Percentiles rank a stretch among this genome's conserved stretches.
Evolutionary conservation across 306 rosid species (phyloP).

Genomic region (Sechiopsis laciniata): DNA sequence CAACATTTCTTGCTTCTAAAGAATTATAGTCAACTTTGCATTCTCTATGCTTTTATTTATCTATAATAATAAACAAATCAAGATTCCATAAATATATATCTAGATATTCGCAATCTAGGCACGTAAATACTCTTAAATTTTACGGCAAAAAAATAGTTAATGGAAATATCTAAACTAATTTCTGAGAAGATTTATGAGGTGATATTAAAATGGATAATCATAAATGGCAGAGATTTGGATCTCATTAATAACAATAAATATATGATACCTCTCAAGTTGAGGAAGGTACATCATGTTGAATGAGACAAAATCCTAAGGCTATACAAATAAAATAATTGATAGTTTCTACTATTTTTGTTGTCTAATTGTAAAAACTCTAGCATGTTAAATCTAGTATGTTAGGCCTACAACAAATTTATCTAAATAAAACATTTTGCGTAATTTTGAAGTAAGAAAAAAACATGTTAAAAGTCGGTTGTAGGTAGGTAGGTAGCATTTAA

Average conservation of each 20-base stretch:
- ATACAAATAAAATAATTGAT: no score
- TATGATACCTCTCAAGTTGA: no score
- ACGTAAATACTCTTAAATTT: neutral
- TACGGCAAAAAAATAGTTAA: neutral
- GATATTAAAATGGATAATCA: neutral
- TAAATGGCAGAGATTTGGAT: neutral
- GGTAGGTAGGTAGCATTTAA: no score
- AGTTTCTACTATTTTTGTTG: no score
- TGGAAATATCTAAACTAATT: neutral
- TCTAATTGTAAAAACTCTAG: no score
- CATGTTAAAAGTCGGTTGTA: no score
- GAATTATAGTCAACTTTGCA: neutral
- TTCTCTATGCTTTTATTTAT: neutral
- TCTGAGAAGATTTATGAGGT: neutral
- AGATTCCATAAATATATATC: neutral
- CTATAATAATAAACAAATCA: neutral
- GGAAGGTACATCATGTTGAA: no score
- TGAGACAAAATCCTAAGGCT: no score
- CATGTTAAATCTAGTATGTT: no score
- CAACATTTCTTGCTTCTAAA: neutral
- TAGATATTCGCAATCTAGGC: neutral
- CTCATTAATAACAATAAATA: neutral
- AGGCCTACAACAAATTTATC: no score
- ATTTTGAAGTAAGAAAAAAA: no score
- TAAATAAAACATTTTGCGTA: no score